These are phyloP conservation scores for Xylaria longipes DNA, from an alignment of 495 filamentous ascomycete genomes.

Conservation along the genomic window DNA sequence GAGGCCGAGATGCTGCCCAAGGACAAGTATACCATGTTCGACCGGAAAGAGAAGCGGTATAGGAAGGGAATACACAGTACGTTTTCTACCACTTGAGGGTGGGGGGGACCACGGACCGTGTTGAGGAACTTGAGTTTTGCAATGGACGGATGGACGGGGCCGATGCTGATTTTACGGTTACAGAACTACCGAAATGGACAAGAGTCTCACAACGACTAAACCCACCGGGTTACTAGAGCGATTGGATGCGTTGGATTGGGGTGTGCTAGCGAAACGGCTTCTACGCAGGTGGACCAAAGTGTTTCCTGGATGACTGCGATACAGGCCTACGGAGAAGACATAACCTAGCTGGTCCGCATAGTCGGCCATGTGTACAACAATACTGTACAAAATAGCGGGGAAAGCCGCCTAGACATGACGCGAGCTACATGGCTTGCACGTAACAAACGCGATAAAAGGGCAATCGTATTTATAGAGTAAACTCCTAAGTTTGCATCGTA, in stretches of 20 bases:
- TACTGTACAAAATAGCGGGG: constrained; percentile 24
- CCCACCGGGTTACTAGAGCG: constrained; percentile 84
- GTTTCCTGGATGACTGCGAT: constrained; percentile 2
- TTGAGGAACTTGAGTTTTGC: background rate
- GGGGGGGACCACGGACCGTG: background rate
- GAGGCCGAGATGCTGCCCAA: constrained; percentile 95
- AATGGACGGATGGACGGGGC: constrained; percentile 10
- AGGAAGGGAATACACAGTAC: constrained; percentile 95
- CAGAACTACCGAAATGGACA: constrained; percentile 96
- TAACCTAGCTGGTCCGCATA: background rate
- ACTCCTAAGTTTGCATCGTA: background rate
- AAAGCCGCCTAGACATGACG: constrained; percentile 4
- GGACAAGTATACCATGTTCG: constrained; percentile 98
- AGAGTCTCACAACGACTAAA: constrained; percentile 91
- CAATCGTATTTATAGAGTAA: background rate
- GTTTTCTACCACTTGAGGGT: constrained; percentile 44
- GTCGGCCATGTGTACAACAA: constrained; percentile 22
- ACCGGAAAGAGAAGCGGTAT: constrained; percentile 93
- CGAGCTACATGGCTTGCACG: constrained; percentile 16
- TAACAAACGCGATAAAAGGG: background rate
- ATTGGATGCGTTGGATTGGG: background rate
- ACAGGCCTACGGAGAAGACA: background rate
- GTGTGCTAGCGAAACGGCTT: background rate
- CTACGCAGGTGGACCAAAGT: background rate
- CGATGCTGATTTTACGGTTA: constrained; percentile 31